phyloP scores from a whole-genome alignment of 2,329 filamentous ascomycete genomes.

The Phyllosticta ampelicida region DNA sequence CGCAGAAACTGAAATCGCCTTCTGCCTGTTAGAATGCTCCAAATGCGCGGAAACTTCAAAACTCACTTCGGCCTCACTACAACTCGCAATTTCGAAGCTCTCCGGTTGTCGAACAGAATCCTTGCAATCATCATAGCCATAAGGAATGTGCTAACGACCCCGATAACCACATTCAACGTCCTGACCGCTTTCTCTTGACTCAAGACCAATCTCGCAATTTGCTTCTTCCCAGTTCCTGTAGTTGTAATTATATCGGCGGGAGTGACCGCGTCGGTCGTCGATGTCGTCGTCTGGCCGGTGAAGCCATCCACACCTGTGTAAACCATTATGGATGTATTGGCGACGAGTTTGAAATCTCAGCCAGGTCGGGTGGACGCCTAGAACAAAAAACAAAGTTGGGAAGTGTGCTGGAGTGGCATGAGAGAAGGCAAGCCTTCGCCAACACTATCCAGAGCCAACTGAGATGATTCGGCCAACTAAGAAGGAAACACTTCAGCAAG shows the following conservation, averaged over 20 bases:
- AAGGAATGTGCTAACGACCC: conserved; percentile 28
- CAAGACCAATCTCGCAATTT: conserved; percentile 19
- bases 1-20: conserved; percentile 27
- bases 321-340: conserved; percentile 3
- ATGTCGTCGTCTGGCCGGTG: background rate
- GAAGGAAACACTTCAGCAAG: background rate
- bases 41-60: background rate
- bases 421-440: background rate
- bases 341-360: background rate
- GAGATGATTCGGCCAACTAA: background rate
- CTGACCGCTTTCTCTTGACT: conserved; percentile 28
- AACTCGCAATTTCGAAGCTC: conserved; percentile 23
- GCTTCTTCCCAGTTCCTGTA: background rate
- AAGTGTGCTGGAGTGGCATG: background rate
- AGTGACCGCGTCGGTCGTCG: background rate
- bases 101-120: conserved; percentile 28
- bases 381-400: conserved; percentile 3
- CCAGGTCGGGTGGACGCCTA: conserved; percentile 5
- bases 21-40: conserved; percentile 6
- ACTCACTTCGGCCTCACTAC: conserved; percentile 24
- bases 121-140: conserved; percentile 24
- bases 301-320: background rate
- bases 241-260: background rate
- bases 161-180: conserved; percentile 29
- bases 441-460: background rate